These are phyloP conservation scores for Aspergillus hortae DNA, from an alignment of 2,329 filamentous ascomycete species.

Conservation along the genomic window DNA sequence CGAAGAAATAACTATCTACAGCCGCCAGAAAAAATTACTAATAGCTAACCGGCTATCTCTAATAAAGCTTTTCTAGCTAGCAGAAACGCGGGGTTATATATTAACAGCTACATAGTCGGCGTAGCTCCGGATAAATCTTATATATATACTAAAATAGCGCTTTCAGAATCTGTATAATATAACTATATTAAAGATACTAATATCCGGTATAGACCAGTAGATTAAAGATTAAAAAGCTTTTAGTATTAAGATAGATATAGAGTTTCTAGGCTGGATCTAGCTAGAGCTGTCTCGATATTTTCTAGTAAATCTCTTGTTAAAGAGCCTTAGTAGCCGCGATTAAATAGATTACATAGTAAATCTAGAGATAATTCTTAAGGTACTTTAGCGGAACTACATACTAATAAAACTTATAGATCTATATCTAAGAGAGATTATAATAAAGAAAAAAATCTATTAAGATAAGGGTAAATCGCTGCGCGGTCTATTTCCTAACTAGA, in stretches of 20 bases:
- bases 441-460: constrained; percentile 4
- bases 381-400: background rate
- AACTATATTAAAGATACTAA: background rate
- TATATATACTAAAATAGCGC: background rate
- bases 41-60: background rate
- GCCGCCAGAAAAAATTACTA: background rate
- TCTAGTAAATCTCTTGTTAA: background rate
- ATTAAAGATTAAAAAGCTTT: background rate
- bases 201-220: background rate
- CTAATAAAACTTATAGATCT: background rate
- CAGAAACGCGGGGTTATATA: background rate
- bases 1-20: background rate
- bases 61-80: background rate
- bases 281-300: constrained; percentile 1
- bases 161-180: background rate
- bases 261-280: background rate
- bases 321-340: background rate
- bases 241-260: background rate
- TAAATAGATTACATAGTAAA: background rate
- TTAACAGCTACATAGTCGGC: background rate
- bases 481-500: too few relatives aligned
- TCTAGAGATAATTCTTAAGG: background rate
- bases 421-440: background rate
- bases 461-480: too few relatives aligned
- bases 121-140: background rate